Base-by-base conservation (phyloP, 257 asterid species). In the Eucommia ulmoides region DNA sequence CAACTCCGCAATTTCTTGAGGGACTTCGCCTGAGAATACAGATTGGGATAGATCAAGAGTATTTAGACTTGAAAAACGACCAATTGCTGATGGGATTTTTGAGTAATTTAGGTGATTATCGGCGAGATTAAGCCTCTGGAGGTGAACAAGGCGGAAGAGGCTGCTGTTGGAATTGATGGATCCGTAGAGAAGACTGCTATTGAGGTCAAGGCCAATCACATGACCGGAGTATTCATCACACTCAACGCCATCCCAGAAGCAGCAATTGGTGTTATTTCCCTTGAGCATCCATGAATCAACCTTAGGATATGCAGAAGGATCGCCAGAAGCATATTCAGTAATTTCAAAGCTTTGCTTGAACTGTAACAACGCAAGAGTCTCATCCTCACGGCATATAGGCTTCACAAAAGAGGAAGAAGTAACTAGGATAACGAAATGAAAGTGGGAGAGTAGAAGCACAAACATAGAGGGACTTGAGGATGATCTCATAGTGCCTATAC, bases 91-190 rank as follows among this genome's bases (percentile, higher is more conserved):
- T 19, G 69, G 67, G 20, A 66, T 23, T 20, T 21, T 54, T 7
- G 47, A 20, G 45, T 3, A 33, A 20, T 21, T 24, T 15, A 61
- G 48, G 33, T 2, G 4, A 61, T 67, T 67, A n/a, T 10, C 21
- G 17, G 68, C 58, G 8, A 67, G 52, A 56, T 21, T 62, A 22
- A 67, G 51, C n/a, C 45, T 55, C 52, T 24, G 41, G 14, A 60
- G 48, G 25, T 25, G 46, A 5, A 22, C 21, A 24, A 67, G 68
- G 1, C 38, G 17, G 46, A 66, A 66, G 49, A 66, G 54, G 38
- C 52, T 49, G 23, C 53, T 61, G 8, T 59, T 29, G 53, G 35
- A 10, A 7, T 38, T 19, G 3, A 38, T 38, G 5, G 17, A 16
- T 10, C 45, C 45, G 3, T 16, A 10, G 45, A 38, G 12, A 10